A percentile compares a stretch with the other conserved stretches of the same genome.
phyloP scores from a whole-genome alignment of 768 basidiomycete species.

The Mycena amicta region DNA sequence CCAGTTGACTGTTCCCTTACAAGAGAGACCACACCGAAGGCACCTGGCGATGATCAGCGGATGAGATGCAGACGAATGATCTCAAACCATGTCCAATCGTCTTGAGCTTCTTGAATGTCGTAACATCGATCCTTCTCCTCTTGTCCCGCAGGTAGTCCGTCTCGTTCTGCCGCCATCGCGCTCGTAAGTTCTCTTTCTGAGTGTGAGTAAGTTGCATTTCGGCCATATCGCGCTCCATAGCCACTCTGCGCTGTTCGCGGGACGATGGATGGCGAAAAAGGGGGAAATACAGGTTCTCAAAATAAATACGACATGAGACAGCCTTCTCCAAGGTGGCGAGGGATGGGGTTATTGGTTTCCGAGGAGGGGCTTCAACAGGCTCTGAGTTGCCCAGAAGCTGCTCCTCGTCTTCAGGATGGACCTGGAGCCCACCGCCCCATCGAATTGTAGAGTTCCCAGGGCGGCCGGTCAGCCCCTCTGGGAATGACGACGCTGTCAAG shows the following conservation, averaged over 20 bases:
- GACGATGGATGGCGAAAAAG: slow-evolving; percentile 83
- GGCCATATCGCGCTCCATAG: slow-evolving; percentile 88
- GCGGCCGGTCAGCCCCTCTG: slow-evolving; percentile 56
- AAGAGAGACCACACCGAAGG: slow-evolving; percentile 94
- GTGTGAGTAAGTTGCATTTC: slow-evolving; percentile 68
- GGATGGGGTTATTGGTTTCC: slow-evolving; percentile 76
- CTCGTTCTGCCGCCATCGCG: slow-evolving; percentile 85
- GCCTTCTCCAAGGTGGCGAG: slow-evolving; percentile 92
- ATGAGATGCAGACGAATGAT: slow-evolving; percentile 15
- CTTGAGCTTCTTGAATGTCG: slow-evolving; percentile 86
- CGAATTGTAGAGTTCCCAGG: slow-evolving; percentile 63
- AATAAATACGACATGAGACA: slow-evolving; percentile 89
- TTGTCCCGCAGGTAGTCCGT: slow-evolving; percentile 86
- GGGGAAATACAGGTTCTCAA: slow-evolving; percentile 88
- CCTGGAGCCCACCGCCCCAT: slow-evolving; percentile 60
- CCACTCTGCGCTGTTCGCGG: slow-evolving; percentile 80
- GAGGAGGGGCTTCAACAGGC: slow-evolving; percentile 39
- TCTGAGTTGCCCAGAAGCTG: slow-evolving; percentile 37
- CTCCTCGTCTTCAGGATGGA: slow-evolving; percentile 69
- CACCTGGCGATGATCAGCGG: slow-evolving; percentile 53
- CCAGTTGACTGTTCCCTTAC: slow-evolving; percentile 82
- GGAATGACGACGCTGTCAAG: slow-evolving; percentile 40
- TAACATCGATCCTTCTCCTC: slow-evolving; percentile 79
- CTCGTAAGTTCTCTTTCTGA: slow-evolving; percentile 72
- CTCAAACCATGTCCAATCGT: slow-evolving; percentile 88